A percentile compares a stretch with the other conserved stretches of the same genome.
phyloP scores from a whole-genome alignment of 768 basidiomycete species.

The Boletus insuetus region DNA sequence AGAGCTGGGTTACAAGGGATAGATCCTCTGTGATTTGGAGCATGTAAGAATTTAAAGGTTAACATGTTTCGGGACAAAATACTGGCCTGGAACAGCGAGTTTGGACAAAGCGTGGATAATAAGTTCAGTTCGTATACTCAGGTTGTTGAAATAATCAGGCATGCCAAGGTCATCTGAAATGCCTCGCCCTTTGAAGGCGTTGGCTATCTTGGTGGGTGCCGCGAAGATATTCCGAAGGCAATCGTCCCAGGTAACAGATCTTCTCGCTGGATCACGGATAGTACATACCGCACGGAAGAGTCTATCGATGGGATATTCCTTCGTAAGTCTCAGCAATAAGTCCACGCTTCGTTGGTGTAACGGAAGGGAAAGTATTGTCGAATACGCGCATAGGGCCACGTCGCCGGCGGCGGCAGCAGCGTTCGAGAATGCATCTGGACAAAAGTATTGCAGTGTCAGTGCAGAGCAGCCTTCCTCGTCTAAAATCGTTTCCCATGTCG shows the following conservation, averaged over 20 bases:
- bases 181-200: constrained; percentile 50
- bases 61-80: constrained; percentile 1
- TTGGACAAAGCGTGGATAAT: constrained; percentile 47
- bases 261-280: constrained; percentile 20
- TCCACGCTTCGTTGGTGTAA: constrained; percentile 49
- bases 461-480: constrained; percentile 43
- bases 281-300: constrained; percentile 54
- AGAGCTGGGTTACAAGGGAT: constrained; percentile 46
- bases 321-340: constrained; percentile 52
- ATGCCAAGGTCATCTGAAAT: constrained; percentile 53
- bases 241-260: constrained; percentile 67
- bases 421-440: constrained; percentile 59
- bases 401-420: constrained; percentile 48
- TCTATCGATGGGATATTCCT: constrained; percentile 66
- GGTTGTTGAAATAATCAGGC: constrained; percentile 50
- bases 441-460: constrained; percentile 69
- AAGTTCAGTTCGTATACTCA: constrained; percentile 52
- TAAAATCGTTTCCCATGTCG: constrained; percentile 63
- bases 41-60: constrained; percentile 6
- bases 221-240: constrained; percentile 60
- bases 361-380: constrained; percentile 53
- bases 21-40: constrained; percentile 36
- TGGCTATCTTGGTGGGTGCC: constrained; percentile 77
- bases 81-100: constrained; percentile 41
- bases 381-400: constrained; percentile 60